A percentile compares a stretch with the other conserved stretches of the same genome.
Conservation (phyloP, 2,329 filamentous ascomycete genomes). For the Daldinia eschscholtzii region DNA sequence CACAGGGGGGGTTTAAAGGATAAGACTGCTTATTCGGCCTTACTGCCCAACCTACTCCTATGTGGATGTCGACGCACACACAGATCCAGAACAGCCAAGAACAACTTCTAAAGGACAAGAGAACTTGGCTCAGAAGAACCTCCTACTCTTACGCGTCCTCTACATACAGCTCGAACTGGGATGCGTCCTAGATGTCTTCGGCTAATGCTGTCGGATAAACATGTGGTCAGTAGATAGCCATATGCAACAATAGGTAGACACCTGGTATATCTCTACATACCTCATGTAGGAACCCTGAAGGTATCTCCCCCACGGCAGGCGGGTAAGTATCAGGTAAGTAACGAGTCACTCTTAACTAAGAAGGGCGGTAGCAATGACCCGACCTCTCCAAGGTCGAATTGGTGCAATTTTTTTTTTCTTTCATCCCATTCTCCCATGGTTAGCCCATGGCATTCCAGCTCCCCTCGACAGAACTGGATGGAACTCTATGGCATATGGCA, state of each 20-base stretch:
- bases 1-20: background rate
- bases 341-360: constrained; percentile 11
- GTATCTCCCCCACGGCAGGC: background rate
- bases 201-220: constrained; percentile 39
- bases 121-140: constrained; percentile 2
- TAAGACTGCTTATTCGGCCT: constrained; percentile 23
- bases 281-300: background rate
- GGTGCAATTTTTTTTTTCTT: background rate
- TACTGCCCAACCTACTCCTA: constrained; percentile 35
- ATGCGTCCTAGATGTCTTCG: constrained; percentile 29
- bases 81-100: constrained; percentile 7
- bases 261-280: background rate
- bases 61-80: background rate
- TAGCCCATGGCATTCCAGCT: background rate
- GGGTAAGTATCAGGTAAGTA: constrained; percentile 6
- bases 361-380: background rate
- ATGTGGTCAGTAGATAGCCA: constrained; percentile 26
- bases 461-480: constrained; percentile 5
- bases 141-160: background rate
- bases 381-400: background rate
- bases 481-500: background rate
- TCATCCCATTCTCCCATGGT: constrained; percentile 1
- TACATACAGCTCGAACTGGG: constrained; percentile 14
- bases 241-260: constrained; percentile 7
- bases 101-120: constrained; percentile 5